Conservation (phyloP, 129 eudicot species). For the Rutidosis leptorrhynchoides region DNA sequence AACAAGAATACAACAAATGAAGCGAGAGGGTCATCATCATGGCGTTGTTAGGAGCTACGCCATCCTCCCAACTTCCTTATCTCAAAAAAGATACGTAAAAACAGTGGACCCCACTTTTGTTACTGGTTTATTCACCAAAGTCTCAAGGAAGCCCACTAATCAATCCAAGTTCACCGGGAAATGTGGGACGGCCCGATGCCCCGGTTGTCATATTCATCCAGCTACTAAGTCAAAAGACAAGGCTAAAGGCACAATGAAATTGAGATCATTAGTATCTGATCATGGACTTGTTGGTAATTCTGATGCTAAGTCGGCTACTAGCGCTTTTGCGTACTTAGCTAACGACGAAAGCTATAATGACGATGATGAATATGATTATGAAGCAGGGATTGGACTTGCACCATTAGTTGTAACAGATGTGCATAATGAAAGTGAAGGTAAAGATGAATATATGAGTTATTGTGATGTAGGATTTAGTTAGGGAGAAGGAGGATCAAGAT, state of each 20-base stretch:
- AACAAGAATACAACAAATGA: neutral
- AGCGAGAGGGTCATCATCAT: neutral
- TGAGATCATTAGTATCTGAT: conserved; percentile 32
- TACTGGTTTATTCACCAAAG: conserved; percentile 56
- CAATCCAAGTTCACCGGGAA: conserved; percentile 79
- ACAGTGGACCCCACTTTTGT: conserved; percentile 40
- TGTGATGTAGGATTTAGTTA: conserved; percentile 43
- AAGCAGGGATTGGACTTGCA: conserved; percentile 15
- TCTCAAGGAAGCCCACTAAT: conserved; percentile 59
- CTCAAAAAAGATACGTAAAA: conserved; percentile 25
- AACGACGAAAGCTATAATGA: conserved; percentile 3
- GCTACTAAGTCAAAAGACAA: conserved; percentile 56
- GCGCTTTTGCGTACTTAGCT: conserved; percentile 38
- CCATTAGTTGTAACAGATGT: conserved; percentile 11
- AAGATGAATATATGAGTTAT: conserved; percentile 28
- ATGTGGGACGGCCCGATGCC: conserved; percentile 46
- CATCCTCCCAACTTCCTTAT: conserved; percentile 24
- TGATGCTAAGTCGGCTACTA: conserved; percentile 35
- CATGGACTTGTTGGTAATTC: conserved; percentile 7
- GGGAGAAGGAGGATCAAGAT: conserved; percentile 29
- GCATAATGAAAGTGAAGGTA: conserved; percentile 30
- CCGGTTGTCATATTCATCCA: conserved; percentile 55
- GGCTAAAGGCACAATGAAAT: conserved; percentile 52
- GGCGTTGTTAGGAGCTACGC: neutral
- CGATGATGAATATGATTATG: conserved; percentile 19